These are phyloP conservation scores for Mycosphaerella arachidis DNA, from an alignment of 2,329 filamentous ascomycete species.

Conservation along the genomic window DNA sequence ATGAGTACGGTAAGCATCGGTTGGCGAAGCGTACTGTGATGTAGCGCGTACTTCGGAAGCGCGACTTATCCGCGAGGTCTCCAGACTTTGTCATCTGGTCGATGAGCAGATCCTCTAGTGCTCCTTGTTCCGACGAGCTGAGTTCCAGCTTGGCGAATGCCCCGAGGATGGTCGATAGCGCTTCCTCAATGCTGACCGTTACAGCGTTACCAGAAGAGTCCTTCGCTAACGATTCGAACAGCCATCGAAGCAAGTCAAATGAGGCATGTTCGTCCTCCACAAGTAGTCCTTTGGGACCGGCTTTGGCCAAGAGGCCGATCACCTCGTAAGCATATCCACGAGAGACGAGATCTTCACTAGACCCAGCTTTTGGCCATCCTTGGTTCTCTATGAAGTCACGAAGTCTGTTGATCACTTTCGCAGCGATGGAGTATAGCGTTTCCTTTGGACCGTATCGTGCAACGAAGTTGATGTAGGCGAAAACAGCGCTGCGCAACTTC, in stretches of 20 bases:
- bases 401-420: constrained; percentile 63
- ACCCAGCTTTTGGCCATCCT: constrained; percentile 69
- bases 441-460: constrained; percentile 64
- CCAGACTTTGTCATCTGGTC: constrained; percentile 48
- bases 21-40: constrained; percentile 86
- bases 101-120: constrained; percentile 57
- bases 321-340: constrained; percentile 84
- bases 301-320: constrained; percentile 72
- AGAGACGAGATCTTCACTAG: constrained; percentile 57
- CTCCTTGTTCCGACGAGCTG: constrained; percentile 38
- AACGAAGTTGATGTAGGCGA: constrained; percentile 83
- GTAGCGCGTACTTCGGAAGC: constrained; percentile 67
- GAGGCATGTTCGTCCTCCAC: constrained; percentile 39
- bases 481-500: constrained; percentile 76
- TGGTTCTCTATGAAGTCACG: constrained; percentile 70
- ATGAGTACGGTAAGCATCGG: constrained; percentile 73
- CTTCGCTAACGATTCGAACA: constrained; percentile 77
- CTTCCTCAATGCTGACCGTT: constrained; percentile 83
- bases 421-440: constrained; percentile 61
- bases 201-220: constrained; percentile 70
- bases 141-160: constrained; percentile 48
- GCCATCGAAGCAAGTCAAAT: constrained; percentile 63
- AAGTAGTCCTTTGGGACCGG: constrained; percentile 56
- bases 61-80: constrained; percentile 27
- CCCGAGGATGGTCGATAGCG: constrained; percentile 71